A percentile compares a stretch with the other conserved stretches of the same genome.
phyloP scores from a whole-genome alignment of 345 rosid species.

The Pistacia atlantica region DNA sequence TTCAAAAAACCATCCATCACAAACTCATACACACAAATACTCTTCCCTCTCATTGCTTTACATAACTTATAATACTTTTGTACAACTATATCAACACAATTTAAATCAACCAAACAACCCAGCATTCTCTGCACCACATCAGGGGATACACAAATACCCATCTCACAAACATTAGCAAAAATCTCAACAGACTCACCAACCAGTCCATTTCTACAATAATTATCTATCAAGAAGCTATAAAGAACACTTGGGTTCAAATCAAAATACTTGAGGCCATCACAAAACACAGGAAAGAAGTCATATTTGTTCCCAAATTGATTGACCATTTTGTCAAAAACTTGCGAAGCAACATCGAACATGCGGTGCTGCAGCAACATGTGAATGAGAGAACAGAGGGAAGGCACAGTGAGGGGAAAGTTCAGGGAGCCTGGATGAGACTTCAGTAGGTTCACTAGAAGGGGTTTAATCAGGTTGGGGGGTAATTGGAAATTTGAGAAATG shows the following conservation, averaged over 20 bases:
- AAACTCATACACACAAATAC: slow-evolving; percentile 31
- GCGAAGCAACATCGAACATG: slow-evolving; percentile 36
- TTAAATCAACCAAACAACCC: slow-evolving; percentile 32
- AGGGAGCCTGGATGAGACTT: slow-evolving; percentile 19
- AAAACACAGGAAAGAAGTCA: slow-evolving; percentile 19
- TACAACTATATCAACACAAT: slow-evolving; percentile 29
- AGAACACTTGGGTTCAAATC: slow-evolving; percentile 17
- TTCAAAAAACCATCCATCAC: slow-evolving; percentile 41
- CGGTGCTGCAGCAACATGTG: slow-evolving; percentile 34
- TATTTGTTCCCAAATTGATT: slow-evolving; percentile 19
- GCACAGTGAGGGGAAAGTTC: slow-evolving; percentile 10
- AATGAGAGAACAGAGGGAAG: slow-evolving; percentile 37
- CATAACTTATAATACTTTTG: slow-evolving; percentile 33
- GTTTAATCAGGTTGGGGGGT: slow-evolving; percentile 4
- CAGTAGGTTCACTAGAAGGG: slow-evolving; percentile 30
- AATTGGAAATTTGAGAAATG: slow-evolving; percentile 15
- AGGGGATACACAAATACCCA: slow-evolving; percentile 21
- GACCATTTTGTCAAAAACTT: slow-evolving; percentile 44
- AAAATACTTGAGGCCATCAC: slow-evolving; percentile 12
- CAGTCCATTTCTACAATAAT: slow-evolving; percentile 36
- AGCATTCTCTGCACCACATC: slow-evolving; percentile 30
- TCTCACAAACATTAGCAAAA: slow-evolving; percentile 27
- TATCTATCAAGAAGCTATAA: slow-evolving; percentile 41
- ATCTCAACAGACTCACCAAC: slow-evolving; percentile 28
- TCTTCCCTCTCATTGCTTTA: slow-evolving; percentile 18